Evolutionary conservation across 441 rosid species (phyloP).

Genomic region (Adansonia gregorii): DNA sequence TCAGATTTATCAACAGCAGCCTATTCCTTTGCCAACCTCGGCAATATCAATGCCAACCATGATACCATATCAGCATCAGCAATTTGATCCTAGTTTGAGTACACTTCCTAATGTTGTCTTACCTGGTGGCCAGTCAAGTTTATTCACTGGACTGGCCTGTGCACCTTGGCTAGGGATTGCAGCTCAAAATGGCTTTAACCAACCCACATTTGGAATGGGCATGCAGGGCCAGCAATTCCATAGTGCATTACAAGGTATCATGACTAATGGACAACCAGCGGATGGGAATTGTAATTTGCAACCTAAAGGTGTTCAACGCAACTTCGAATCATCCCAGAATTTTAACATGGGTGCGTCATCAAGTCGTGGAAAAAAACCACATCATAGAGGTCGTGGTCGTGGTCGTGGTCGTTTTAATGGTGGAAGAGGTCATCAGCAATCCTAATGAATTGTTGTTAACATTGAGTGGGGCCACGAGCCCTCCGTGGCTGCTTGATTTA

Average conservation of each 20-base stretch:
- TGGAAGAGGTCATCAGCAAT: constrained; percentile 34
- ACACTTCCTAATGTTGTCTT: constrained; percentile 39
- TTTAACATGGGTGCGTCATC: constrained; percentile 54
- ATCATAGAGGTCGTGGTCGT: constrained; percentile 43
- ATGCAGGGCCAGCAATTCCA: constrained; percentile 44
- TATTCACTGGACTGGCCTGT: constrained; percentile 39
- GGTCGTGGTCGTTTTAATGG: constrained; percentile 42
- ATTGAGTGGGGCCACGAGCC: background rate
- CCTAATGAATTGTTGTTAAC: background rate
- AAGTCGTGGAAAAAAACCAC: constrained; percentile 49
- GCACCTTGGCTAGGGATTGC: constrained; percentile 52
- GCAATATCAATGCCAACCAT: constrained; percentile 31
- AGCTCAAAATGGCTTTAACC: constrained; percentile 64
- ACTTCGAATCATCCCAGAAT: constrained; percentile 43
- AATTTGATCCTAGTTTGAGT: constrained; percentile 53
- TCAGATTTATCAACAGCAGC: constrained; percentile 53
- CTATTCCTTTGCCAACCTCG: constrained; percentile 46
- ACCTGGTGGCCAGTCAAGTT: constrained; percentile 50
- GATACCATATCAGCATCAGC: constrained; percentile 39
- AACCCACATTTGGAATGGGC: constrained; percentile 46
- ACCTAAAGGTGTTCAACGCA: constrained; percentile 28
- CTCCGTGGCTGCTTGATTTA: background rate
- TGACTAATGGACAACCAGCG: constrained; percentile 27
- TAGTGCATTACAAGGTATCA: constrained; percentile 39
- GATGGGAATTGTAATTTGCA: constrained; percentile 38